A percentile compares a stretch with the other conserved stretches of the same genome.
These are phyloP conservation scores for Ceratobasidium sp. DNA, from an alignment of 1,284 basidiomycete species.

Conservation along the genomic window DNA sequence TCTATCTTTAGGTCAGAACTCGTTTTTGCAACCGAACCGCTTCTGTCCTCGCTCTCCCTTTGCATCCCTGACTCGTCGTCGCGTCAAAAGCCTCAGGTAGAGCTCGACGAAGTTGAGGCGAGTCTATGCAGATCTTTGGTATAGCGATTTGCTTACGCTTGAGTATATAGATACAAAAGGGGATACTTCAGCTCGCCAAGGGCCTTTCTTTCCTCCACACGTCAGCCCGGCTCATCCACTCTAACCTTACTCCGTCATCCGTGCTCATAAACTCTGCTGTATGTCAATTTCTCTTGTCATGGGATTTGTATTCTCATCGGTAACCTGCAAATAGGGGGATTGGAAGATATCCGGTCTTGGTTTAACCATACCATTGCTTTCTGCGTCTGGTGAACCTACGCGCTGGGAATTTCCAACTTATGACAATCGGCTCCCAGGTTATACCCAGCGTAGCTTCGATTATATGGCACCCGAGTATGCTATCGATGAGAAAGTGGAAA, in stretches of 20 bases:
- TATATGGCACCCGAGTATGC: conserved; percentile 97
- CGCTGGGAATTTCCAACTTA: conserved; percentile 90
- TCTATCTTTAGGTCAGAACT: conserved; percentile 63
- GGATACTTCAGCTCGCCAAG: conserved; percentile 91
- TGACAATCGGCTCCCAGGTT: conserved; percentile 79
- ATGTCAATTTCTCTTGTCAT: conserved; percentile 51
- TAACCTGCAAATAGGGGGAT: conserved; percentile 73
- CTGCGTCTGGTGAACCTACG: conserved; percentile 74
- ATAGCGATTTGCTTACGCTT: conserved; percentile 36
- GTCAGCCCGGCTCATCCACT: conserved; percentile 90
- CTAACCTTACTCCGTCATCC: conserved; percentile 85
- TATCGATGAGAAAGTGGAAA: conserved; percentile 84
- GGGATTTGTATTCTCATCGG: conserved; percentile 1
- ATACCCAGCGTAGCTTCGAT: conserved; percentile 92
- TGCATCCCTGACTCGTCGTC: conserved; percentile 68
- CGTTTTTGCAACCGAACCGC: conserved; percentile 91
- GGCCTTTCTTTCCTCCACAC: conserved; percentile 92
- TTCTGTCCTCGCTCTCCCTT: conserved; percentile 78
- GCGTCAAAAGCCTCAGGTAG: conserved; percentile 55
- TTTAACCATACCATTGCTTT: conserved; percentile 79
- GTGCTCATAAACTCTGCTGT: conserved; percentile 88
- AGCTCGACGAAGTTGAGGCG: conserved; percentile 91
- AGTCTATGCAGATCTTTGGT: conserved; percentile 45
- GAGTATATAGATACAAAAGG: conserved; percentile 86
- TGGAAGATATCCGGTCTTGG: conserved; percentile 97